Evolutionary conservation across 2,329 filamentous ascomycete genomes (phyloP), one percentile per base, ranked within the genome.

Genomic region (Magnaporthiopsis incrustans): DNA sequence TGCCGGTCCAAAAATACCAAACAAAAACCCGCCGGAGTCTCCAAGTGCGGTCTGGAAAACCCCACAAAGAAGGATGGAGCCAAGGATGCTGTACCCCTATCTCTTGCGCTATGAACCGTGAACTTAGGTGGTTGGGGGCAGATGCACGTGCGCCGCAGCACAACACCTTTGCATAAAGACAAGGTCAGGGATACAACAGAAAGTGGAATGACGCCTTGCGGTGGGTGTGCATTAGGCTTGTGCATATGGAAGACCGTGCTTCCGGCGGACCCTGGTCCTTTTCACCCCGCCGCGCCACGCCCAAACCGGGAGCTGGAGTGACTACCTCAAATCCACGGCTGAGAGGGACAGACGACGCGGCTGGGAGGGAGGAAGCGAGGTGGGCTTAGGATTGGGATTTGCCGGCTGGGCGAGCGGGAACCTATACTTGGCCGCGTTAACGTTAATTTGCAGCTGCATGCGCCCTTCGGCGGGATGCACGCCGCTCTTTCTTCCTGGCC

Each of bases 401-500:
- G 44, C 44, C 44, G 44, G 44, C 44, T 22, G 4, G 7, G 18
- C 7, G 44, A 53, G 44, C 44, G 44, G 44, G 18, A 53, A 53
- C 2, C 44, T 53, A 53, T 53, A 53, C 44, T 22, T 11, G 44
- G 44, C 44, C 22, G 8, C 22, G n/a, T 53, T 53, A 53, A 53
- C 44, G 44, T 53, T 53, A 53, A 53, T 53, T n/a, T 53, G 44
- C 44, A n/a, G 22, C 6, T 25, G 44, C 38, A 44, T 44, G 44
- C 44, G 44, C 18, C 7, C 44, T 11, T 53, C 44, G 44, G 44
- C 44, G 22, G 44, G 44, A 53, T 53, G 44, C 22, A 53, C 44
- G 44, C 44, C 44, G 44, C 44, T 53, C 11, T 53, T 25, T n/a
- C 12, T 53, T 14, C 44, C 44, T 53, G 44, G 15, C 8, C 71